phyloP scores from a whole-genome alignment of 139 green algal species.

The Micromonas pusilla region DNA sequence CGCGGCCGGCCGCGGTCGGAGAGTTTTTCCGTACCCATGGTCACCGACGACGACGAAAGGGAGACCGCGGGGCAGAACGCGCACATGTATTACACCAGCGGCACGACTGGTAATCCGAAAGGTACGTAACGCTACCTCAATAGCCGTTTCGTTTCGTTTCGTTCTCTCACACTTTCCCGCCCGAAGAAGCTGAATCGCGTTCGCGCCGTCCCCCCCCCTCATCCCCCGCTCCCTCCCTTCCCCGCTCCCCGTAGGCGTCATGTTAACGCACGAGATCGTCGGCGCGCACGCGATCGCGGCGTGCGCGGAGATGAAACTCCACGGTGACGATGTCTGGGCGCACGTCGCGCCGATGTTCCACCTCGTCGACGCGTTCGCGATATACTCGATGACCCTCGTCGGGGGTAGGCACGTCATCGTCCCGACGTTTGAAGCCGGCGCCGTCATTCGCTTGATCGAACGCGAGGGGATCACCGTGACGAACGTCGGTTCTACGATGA shows the following conservation, averaged over 20 bases:
- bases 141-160: too few relatives aligned
- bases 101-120: slow-evolving; percentile 80
- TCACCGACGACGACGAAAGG: neutral
- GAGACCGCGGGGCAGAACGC: slow-evolving; percentile 24
- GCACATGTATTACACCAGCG: slow-evolving; percentile 44
- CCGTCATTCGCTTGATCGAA: slow-evolving; percentile 62
- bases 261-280: slow-evolving; percentile 70
- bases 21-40: neutral
- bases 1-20: neutral
- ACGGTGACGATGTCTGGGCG: slow-evolving; percentile 65
- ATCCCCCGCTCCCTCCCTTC: too few relatives aligned
- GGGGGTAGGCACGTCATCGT: slow-evolving; percentile 71
- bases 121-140: too few relatives aligned
- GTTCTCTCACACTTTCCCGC: too few relatives aligned
- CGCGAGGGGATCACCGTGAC: slow-evolving; percentile 62
- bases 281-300: slow-evolving; percentile 64
- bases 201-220: too few relatives aligned
- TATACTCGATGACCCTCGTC: slow-evolving; percentile 75
- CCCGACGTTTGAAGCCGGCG: slow-evolving; percentile 52
- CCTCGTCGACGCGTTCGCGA: slow-evolving; percentile 86
- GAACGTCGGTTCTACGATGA: slow-evolving; percentile 84
- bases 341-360: slow-evolving; percentile 90
- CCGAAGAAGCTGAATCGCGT: too few relatives aligned
- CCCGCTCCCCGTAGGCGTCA: too few relatives aligned
- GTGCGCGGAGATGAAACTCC: slow-evolving; percentile 68